Conservation (phyloP, 2,329 filamentous ascomycete genomes). For the Fusarium avenaceum region DNA sequence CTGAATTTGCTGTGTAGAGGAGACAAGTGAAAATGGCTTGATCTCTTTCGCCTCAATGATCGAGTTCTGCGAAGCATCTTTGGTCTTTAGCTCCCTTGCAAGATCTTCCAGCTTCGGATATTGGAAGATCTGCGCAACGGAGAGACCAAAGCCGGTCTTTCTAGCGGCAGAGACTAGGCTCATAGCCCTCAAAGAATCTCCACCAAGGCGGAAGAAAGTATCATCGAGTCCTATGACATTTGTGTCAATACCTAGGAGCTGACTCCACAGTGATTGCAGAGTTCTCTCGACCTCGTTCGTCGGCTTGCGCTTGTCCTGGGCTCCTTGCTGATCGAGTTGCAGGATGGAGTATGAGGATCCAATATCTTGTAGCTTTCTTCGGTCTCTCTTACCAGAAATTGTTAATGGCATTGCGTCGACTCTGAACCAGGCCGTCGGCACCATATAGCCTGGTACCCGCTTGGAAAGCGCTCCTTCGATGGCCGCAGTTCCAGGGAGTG, state of each 20-base stretch:
- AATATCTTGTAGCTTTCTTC: slow-evolving; percentile 7
- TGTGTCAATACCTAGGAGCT: slow-evolving; percentile 7
- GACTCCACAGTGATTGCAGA: slow-evolving; percentile 9
- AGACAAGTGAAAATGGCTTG: slow-evolving; percentile 13
- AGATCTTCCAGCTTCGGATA: slow-evolving; percentile 15
- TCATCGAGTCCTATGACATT: slow-evolving; percentile 19
- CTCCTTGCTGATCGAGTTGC: not conserved
- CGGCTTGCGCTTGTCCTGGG: slow-evolving; percentile 3
- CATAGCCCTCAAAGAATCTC: slow-evolving; percentile 28
- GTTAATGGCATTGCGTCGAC: slow-evolving; percentile 16
- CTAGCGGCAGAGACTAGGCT: slow-evolving; percentile 11
- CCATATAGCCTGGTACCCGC: slow-evolving; percentile 13
- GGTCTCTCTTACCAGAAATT: slow-evolving; percentile 15
- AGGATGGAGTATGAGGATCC: not conserved
- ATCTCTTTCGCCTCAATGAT: not conserved
- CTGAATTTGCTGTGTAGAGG: not conserved
- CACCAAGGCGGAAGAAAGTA: slow-evolving; percentile 28
- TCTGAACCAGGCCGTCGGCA: slow-evolving; percentile 9
- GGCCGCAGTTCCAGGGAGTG: not conserved
- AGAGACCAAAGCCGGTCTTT: slow-evolving; percentile 4
- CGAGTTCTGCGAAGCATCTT: not conserved
- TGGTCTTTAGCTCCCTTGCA: not conserved
- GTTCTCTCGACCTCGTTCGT: not conserved
- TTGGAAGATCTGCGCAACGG: slow-evolving; percentile 15
- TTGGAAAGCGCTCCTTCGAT: not conserved